These are phyloP conservation scores for Boletus rufocinnamomeus DNA, from an alignment of 768 basidiomycete species.

Conservation along the genomic window DNA sequence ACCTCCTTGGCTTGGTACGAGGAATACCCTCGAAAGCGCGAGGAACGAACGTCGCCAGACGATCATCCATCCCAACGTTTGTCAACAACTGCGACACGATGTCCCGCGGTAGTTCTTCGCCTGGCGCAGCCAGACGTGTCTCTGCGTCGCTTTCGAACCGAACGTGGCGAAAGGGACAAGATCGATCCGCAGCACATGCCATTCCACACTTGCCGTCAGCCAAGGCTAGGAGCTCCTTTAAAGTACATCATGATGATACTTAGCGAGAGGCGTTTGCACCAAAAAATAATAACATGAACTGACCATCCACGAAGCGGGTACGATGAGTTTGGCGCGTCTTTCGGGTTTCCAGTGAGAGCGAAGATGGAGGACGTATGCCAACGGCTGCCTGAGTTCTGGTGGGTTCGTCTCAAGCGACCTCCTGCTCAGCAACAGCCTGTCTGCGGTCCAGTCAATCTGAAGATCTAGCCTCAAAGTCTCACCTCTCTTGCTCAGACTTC, in stretches of 20 bases:
- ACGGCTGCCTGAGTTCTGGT: conserved; percentile 17
- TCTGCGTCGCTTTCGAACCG: conserved; percentile 15
- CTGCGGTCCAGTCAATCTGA: conserved; percentile 2
- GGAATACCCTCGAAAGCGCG: conserved; percentile 22
- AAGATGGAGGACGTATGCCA: conserved; percentile 28
- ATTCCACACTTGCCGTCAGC: conserved; percentile 2
- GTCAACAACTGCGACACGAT: conserved; percentile 15
- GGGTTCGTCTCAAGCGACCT: conserved; percentile 15
- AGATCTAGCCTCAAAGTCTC: neutral
- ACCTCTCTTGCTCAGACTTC: conserved; percentile 10
- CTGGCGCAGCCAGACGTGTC: neutral
- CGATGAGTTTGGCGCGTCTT: conserved; percentile 18
- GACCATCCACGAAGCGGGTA: conserved; percentile 31
- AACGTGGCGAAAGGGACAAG: conserved; percentile 22
- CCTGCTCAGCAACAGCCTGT: conserved; percentile 13
- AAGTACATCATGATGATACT: neutral
- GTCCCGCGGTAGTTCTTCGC: conserved; percentile 14
- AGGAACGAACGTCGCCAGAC: conserved; percentile 11
- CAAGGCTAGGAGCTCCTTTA: conserved; percentile 14
- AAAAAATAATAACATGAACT: neutral
- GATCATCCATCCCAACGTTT: neutral
- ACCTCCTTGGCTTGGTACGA: conserved; percentile 20
- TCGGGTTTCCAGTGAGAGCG: conserved; percentile 25
- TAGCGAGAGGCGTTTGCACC: neutral
- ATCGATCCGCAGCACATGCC: neutral